Evolutionary conservation across 106 monocot species (phyloP), one percentile per base, ranked within the genome.

Genomic region (Phalaenopsis aphrodite): DNA sequence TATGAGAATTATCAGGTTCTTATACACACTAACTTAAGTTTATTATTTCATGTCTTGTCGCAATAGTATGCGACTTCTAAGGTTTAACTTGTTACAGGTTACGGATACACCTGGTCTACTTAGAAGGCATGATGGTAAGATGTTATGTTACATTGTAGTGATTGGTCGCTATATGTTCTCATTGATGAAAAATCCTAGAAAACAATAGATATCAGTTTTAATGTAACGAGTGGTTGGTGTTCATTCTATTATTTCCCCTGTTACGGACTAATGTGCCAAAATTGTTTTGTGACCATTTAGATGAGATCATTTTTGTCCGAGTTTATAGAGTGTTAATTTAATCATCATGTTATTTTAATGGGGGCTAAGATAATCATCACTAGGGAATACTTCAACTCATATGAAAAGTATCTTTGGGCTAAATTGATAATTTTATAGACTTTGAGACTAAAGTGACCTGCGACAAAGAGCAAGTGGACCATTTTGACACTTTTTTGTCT

Each of bases 41-140:
- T 45, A 41, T 23, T 41, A 69, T 38, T 69, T 69, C 8, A 69
- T 69, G 15, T 69, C 69, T 39, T 0, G 15, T 69, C 1, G 24
- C 36, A 36, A 14, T 69, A 69, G 39, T 39, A 38, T 41, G 9
- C 39, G 14, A 75, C 52, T 76, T 83, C 42, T 5, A 76, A 23
- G n/a, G 73, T 17, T 14, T 52, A 41, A 73, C 77, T 61, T 10
- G 75, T 10, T 91, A 78, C 88, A 99, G 98, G 95, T 99, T 79
- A 99, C 99, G 43, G 99, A 99, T 82, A 99, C 94, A 77, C 99
- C 99, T 76, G 99, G 99, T 56, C 95, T 99, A 75, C 88, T 99
- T 56, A 89, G 55, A 69, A 91, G 99, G 86, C 85, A 88, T 75
- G 94, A 99, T 79, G 95, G 99, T 99, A 76, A 84, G 85, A 78